Base-by-base conservation (phyloP, 495 filamentous ascomycete genomes). In the Cryomyces antarcticus region DNA sequence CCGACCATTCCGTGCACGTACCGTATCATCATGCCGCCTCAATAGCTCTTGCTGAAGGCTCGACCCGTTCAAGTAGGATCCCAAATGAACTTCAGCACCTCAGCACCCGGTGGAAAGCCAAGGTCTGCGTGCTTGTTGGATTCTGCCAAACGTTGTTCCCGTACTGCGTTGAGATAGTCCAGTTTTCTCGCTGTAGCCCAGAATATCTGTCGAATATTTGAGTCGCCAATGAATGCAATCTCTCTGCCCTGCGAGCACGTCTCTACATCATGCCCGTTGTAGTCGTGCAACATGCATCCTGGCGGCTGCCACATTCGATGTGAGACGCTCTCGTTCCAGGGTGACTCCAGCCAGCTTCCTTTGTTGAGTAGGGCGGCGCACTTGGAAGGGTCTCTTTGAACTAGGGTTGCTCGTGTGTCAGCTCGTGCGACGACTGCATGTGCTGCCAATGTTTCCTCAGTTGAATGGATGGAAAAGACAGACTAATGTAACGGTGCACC, bases 151-250 rank as follows among this genome's bases (percentile, higher is more conserved):
- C 58, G 51, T 4, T 55, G 43, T 11, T 60, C 49, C 17, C 17
- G 17, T 24, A 24, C 17, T 4, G 61, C 58, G 17, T 55, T 49
- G 11, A 49, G 44, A n/a, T 49, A 49, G 38, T 72, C 61, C 31
- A 77, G 53, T 44, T 65, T 67, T 46, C 60, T 60, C 13, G 64
- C 69, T 5, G 62, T 59, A 37, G 70, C 66, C 67, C 71, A 73
- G 53, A 72, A 79, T n/a, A 74, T 47, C 46, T 76, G 67, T 12
- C 73, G 66, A 9, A 64, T 63, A 0, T 64, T 67, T 17, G 71
- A 71, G 50, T 78, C 75, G 10, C 75, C 75, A 17, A 66, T 60
- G 52, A 78, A 73, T 10, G 75, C 57, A n/a, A 74, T 47, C 44
- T 62, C 64, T 24, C 57, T 60, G 12, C 50, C 49, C 5, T 52